phyloP scores from a whole-genome alignment of 2,329 filamentous ascomycete genomes.

The Colletotrichum gigasporum region DNA sequence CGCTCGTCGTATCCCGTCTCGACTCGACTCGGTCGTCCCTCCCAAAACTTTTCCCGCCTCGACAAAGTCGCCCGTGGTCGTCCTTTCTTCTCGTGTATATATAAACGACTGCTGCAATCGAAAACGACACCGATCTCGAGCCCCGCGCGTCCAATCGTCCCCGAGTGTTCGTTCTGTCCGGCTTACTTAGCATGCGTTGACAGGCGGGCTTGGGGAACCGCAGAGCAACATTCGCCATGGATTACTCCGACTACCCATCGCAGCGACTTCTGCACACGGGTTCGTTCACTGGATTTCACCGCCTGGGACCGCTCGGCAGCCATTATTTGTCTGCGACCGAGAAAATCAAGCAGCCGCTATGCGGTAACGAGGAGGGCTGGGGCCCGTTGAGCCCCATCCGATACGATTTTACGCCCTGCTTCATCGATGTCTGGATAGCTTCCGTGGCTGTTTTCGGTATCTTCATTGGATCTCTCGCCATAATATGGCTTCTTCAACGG shows the following conservation, averaged over 20 bases:
- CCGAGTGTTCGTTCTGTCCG: conserved; percentile 5
- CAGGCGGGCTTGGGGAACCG: conserved; percentile 25
- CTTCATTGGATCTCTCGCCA: conserved; percentile 77
- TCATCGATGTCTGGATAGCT: conserved; percentile 90
- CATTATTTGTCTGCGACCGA: conserved; percentile 67
- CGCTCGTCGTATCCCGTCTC: conserved; percentile 22
- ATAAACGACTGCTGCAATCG: neutral
- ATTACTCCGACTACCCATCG: conserved; percentile 42
- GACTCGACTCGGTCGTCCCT: conserved; percentile 16
- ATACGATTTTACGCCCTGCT: conserved; percentile 97
- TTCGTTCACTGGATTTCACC: conserved; percentile 68
- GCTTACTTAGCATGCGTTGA: conserved; percentile 25
- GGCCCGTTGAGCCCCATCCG: conserved; percentile 87
- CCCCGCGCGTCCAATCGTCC: neutral
- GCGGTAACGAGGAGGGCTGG: conserved; percentile 93
- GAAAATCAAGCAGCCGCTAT: conserved; percentile 74
- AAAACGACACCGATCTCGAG: neutral
- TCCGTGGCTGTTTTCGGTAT: conserved; percentile 82
- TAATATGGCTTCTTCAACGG: conserved; percentile 82
- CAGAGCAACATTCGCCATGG: conserved; percentile 25
- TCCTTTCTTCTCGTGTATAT: neutral
- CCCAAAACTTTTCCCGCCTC: conserved; percentile 16
- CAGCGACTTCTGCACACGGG: conserved; percentile 64
- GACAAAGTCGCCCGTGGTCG: neutral
- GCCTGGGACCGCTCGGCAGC: conserved; percentile 59